Conservation (phyloP, 129 eudicot genomes). For the Saussurea involucrata region DNA sequence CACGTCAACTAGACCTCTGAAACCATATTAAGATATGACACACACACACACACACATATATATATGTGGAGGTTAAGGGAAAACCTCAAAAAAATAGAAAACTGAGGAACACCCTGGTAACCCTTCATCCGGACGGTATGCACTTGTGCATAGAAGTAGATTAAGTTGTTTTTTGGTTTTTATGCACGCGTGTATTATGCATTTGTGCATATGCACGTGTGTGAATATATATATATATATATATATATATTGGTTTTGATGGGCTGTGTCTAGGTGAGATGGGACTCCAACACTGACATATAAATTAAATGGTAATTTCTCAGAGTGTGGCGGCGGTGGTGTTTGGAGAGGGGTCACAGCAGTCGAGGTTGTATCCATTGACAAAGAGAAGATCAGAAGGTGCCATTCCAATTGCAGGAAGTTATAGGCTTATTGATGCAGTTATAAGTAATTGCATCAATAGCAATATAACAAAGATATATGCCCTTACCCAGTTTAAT, state of each 20-base stretch:
- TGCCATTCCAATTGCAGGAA: constrained; percentile 92
- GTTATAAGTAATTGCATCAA: constrained; percentile 93
- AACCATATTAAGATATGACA: not conserved
- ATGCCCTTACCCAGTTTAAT: constrained; percentile 86
- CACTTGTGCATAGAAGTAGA: no score
- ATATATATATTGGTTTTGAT: not conserved
- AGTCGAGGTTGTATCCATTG: constrained; percentile 66
- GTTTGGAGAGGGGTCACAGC: constrained; percentile 70
- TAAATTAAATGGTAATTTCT: not conserved
- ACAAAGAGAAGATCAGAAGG: constrained; percentile 91
- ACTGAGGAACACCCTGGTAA: no score
- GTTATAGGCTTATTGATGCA: constrained; percentile 86
- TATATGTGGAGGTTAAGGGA: no score
- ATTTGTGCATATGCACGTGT: no score
- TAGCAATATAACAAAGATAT: constrained; percentile 74
- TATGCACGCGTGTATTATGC: no score
- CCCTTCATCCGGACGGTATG: no score
- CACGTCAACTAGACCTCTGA: not conserved
- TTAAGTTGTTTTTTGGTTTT: no score
- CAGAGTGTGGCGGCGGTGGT: constrained; percentile 97
- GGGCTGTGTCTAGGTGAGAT: not conserved
- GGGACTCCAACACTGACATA: not conserved
- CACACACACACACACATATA: no score
- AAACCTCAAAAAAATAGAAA: no score
- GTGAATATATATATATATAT: no score